Percentiles rank a stretch among this genome's conserved stretches.
phyloP scores from a whole-genome alignment of 345 rosid species.

The Hibiscus mutabilis region DNA sequence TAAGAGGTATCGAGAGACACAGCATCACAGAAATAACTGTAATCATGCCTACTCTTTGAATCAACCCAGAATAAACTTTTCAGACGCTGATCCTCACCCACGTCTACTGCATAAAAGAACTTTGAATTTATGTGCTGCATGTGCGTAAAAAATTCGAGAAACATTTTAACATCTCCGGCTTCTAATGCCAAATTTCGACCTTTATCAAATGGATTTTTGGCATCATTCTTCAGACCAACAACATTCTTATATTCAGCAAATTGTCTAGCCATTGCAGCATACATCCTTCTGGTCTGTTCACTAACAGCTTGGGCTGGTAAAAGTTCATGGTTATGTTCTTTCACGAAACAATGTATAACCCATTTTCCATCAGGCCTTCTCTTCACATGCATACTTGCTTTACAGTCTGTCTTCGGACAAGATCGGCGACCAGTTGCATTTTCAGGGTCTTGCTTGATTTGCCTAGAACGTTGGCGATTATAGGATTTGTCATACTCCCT shows the following conservation, averaged over 20 bases:
- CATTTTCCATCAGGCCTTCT: conserved; percentile 69
- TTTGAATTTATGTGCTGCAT: conserved; percentile 51
- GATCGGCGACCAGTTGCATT: conserved; percentile 47
- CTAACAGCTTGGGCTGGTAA: conserved; percentile 75
- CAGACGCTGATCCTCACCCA: conserved; percentile 52
- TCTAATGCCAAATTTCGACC: conserved; percentile 39
- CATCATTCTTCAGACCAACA: conserved; percentile 35
- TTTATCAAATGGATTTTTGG: conserved; percentile 39
- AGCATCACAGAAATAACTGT: conserved; percentile 49
- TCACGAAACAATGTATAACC: conserved; percentile 60
- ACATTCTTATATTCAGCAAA: conserved; percentile 62
- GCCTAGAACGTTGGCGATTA: conserved; percentile 53
- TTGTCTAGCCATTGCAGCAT: conserved; percentile 67
- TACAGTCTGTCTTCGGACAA: conserved; percentile 59
- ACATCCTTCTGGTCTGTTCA: conserved; percentile 63
- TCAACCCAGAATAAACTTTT: conserved; percentile 61
- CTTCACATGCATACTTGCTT: conserved; percentile 82
- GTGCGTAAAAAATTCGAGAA: conserved; percentile 42
- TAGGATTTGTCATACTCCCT: conserved; percentile 56
- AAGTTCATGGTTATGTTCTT: conserved; percentile 70
- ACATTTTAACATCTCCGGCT: conserved; percentile 39
- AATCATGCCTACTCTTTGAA: conserved; percentile 60
- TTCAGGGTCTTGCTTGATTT: conserved; percentile 51
- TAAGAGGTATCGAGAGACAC: conserved; percentile 54
- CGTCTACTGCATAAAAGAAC: conserved; percentile 57